Base-by-base conservation (phyloP, 192 early-diverging fungal species). In the Gaertneriomyces sp. region DNA sequence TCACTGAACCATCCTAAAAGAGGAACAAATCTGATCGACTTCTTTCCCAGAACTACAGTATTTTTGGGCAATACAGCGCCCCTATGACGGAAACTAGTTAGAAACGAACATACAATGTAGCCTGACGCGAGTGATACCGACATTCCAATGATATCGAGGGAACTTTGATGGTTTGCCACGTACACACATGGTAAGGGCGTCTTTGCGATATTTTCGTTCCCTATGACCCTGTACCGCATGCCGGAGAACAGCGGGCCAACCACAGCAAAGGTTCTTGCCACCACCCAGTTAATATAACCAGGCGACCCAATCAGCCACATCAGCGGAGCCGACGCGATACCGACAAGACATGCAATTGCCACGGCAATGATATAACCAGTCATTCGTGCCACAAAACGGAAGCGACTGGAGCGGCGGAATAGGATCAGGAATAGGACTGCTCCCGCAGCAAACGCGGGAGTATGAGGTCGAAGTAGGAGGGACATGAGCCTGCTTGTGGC, bases 81-180 rank as follows among this genome's bases (percentile, higher is more conserved):
- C 60, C 67, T 69, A 39, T 38, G 25, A 33, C 25, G 25, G 25
- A 33, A 33, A 33, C 25, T 33, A 33, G 25, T 33, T 33, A 33
- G 25, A 33, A 33, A 33, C 1, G 25, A 33, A 33, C 1, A 33
- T 33, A 33, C 25, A 33, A 33, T 33, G 25, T 0, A 2, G 25
- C 25, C 25, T 33, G 2, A 33, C 25, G 25, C 25, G 25, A 33
- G 25, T 33, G 25, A 33, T 20, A 44, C 53, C 8, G 17, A 60
- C 77, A 79, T 68, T n/a, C 63, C 25, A 11, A 74, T 39, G 33
- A 90, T 70, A 74, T 96, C 93, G 64, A 93, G 69, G 41, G 84
- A 80, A 52, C 83, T 86, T 66, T 96, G 93, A 71, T 96, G 93
- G 73, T 96, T 96, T 44, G 60, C 61, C 17, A 73, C 60, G 16